Evolutionary conservation across 768 basidiomycete genomes (phyloP), one percentile per base, ranked within the genome.

Genomic region (Baorangia bicolor): DNA sequence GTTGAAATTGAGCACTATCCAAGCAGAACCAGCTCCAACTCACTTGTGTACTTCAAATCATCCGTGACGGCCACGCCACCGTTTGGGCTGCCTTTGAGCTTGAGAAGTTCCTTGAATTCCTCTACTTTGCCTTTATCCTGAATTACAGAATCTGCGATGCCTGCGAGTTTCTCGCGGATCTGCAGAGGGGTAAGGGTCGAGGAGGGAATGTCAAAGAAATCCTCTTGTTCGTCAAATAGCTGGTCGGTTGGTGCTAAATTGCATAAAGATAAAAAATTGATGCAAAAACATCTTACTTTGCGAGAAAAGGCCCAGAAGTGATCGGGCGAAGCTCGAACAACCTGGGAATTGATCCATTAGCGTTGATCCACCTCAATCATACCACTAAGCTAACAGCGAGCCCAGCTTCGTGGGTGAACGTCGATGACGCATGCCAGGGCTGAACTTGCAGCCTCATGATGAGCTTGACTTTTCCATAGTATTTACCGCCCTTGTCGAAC

Each of bases 41-140:
- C 64, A 94, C 94, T 81, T n/a, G 83, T 87, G 67, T 94, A 92
- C 74, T 96, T 97, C 58, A 97, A 75, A 60, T 91, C 90, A 57
- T 92, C 86, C 0, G 91, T 92, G 25, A 92, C 87, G 4, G 76
- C 85, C n/a, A 81, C 81, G 0, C 93, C 93, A 12, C 90, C 91
- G 62, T 97, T 95, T 1, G 85, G 83, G 6, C 76, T 73, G 16
- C 77, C 69, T 67, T 88, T 88, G 23, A 86, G 74, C 33, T 73
- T 77, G 31, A 95, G 72, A 43, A 86, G 79, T 14, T 87, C 85
- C 53, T 76, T 79, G 66, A 94, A 80, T 25, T 77, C 73, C 3
- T 74, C 77, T 12, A 82, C 75, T 42, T 81, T 77, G 28, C 75
- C 48, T 25, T 60, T 69, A 5, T 78, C 64, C 21, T 81, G 79